Conservation (phyloP, 169 alveolate genomes). For the Plasmodium coatneyi region DNA sequence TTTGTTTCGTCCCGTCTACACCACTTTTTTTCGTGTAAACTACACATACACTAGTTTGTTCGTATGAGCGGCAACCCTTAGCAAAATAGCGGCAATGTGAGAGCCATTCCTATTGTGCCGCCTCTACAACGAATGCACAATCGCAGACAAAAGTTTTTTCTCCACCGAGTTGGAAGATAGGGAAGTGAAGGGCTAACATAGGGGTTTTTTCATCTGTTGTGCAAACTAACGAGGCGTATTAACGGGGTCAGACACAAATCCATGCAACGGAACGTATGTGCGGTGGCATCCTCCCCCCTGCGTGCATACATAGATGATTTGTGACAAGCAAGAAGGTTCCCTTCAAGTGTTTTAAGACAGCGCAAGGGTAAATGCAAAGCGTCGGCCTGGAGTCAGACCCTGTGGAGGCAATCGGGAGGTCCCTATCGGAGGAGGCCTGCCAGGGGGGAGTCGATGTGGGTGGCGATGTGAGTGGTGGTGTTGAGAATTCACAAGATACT, state of each 20-base stretch:
- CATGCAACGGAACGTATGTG: background rate
- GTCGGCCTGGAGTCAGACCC: background rate
- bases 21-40: background rate
- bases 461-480: background rate
- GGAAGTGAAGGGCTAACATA: background rate
- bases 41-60: too few relatives aligned
- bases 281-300: background rate
- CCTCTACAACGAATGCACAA: background rate
- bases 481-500: too few relatives aligned
- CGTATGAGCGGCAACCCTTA: background rate
- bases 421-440: background rate
- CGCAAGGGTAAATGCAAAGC: slow-evolving; percentile 8
- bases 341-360: background rate
- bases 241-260: too few relatives aligned
- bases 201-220: background rate
- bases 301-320: background rate
- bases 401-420: background rate
- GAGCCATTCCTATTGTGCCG: background rate
- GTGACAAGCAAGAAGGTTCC: background rate
- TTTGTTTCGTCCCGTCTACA: background rate
- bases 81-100: background rate
- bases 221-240: background rate
- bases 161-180: background rate
- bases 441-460: background rate
- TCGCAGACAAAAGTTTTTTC: background rate